These are phyloP conservation scores for Persicaria tinctoria DNA, from an alignment of 148 eudicot genomes.

Conservation along the genomic window DNA sequence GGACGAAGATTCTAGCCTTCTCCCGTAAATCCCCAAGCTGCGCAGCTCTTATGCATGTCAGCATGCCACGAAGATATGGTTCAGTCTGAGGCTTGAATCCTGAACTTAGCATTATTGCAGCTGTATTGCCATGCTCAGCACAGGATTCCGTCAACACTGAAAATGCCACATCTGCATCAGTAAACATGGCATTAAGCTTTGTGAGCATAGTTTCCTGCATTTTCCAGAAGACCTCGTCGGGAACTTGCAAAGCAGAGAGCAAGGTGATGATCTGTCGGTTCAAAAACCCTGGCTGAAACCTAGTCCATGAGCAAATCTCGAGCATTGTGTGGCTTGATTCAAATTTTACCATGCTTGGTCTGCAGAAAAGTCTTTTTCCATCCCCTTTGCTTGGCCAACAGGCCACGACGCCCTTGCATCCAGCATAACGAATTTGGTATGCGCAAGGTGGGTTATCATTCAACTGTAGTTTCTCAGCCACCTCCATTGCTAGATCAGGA, in stretches of 20 bases:
- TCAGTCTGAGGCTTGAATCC: constrained; percentile 77
- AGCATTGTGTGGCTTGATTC: constrained; percentile 54
- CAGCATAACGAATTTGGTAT: constrained; percentile 80
- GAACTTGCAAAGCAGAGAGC: constrained; percentile 61
- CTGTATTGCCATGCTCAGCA: constrained; percentile 69
- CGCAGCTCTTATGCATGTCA: constrained; percentile 65
- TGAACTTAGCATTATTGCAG: constrained; percentile 84
- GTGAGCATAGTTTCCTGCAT: constrained; percentile 73
- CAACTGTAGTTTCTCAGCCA: constrained; percentile 61
- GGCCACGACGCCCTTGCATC: constrained; percentile 88
- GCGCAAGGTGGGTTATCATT: constrained; percentile 63
- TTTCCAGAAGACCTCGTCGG: constrained; percentile 57
- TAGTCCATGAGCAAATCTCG: constrained; percentile 89
- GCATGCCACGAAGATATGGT: constrained; percentile 81
- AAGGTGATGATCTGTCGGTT: constrained; percentile 75
- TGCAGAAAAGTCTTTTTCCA: constrained; percentile 38
- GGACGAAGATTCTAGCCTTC: constrained; percentile 74
- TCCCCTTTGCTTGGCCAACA: constrained; percentile 54
- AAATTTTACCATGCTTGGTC: constrained; percentile 79
- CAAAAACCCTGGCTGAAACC: constrained; percentile 80
- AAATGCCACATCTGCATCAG: constrained; percentile 53
- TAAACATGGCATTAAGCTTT: constrained; percentile 52
- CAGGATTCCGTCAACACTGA: constrained; percentile 69
- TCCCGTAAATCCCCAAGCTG: constrained; percentile 73
- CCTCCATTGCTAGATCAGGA: constrained; percentile 63